These are phyloP conservation scores for Lasiodiplodia sp. DNA, from an alignment of 2,329 filamentous ascomycete genomes.

Conservation along the genomic window DNA sequence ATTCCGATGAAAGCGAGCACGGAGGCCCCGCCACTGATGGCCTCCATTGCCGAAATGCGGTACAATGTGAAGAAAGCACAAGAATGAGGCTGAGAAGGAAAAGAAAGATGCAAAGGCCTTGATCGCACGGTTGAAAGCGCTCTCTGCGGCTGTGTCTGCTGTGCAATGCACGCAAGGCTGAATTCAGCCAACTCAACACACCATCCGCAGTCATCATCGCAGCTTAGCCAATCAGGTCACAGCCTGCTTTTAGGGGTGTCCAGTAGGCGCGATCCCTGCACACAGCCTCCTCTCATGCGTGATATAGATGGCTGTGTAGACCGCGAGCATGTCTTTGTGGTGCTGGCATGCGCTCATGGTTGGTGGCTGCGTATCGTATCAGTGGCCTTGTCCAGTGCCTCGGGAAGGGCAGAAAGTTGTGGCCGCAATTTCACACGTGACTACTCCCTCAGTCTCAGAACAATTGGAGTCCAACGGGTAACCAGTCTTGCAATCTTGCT, in stretches of 20 bases:
- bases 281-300: background rate
- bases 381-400: background rate
- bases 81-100: background rate
- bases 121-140: background rate
- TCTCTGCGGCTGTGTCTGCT: background rate
- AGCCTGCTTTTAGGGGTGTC: too few relatives aligned
- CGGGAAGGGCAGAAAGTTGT: background rate
- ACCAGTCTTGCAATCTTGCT: background rate
- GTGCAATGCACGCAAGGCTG: too few relatives aligned
- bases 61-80: background rate
- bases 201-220: too few relatives aligned
- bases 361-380: too few relatives aligned
- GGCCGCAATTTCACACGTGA: background rate
- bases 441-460: background rate
- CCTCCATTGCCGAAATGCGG: background rate
- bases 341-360: too few relatives aligned
- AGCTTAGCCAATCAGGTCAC: too few relatives aligned
- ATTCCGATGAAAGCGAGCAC: constrained; percentile 18
- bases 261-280: too few relatives aligned
- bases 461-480: background rate
- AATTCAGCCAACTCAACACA: too few relatives aligned
- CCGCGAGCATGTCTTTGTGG: background rate
- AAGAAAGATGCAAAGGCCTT: background rate
- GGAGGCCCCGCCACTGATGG: constrained; percentile 1
- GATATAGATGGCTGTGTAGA: background rate